Percentiles rank a stretch among this genome's conserved stretches.
These are phyloP conservation scores for Eurotiales sp. DNA, from an alignment of 2,329 filamentous ascomycete species.

Conservation along the genomic window DNA sequence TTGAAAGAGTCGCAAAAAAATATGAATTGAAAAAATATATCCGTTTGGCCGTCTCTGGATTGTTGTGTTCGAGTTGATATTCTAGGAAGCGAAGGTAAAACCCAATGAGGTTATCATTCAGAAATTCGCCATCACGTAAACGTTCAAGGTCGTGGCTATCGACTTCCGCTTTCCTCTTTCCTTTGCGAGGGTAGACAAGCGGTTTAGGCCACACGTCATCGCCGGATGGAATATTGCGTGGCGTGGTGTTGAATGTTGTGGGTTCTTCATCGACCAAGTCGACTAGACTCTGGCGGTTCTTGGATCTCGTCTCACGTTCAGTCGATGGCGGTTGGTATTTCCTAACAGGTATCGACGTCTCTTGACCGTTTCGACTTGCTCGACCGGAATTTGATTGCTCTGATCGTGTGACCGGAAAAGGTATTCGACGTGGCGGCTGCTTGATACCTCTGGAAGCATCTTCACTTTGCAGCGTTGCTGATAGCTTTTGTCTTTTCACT, in stretches of 20 bases:
- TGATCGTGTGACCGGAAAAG: constrained; percentile 2
- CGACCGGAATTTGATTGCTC: constrained; percentile 7
- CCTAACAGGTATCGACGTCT: constrained; percentile 28
- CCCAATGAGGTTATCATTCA: constrained; percentile 89
- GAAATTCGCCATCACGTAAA: constrained; percentile 76
- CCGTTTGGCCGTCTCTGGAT: constrained; percentile 56
- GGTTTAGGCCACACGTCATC: constrained; percentile 25
- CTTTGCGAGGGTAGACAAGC: constrained; percentile 42
- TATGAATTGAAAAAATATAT: constrained; percentile 92
- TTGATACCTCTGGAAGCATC: constrained; percentile 13
- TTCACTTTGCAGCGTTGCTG: constrained; percentile 26
- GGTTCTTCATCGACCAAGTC: constrained; percentile 11
- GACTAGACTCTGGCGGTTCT: constrained; percentile 20
- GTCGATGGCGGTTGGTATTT: constrained; percentile 16
- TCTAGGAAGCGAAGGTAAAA: constrained; percentile 81
- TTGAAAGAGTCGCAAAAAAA: constrained; percentile 77
- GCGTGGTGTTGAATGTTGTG: constrained; percentile 6
- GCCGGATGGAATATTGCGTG: not conserved
- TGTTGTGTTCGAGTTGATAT: constrained; percentile 52
- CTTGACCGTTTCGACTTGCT: constrained; percentile 11
- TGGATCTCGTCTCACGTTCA: constrained; percentile 29
- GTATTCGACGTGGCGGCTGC: constrained; percentile 12
- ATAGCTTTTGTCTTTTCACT: constrained; percentile 28
- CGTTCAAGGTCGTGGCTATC: constrained; percentile 54
- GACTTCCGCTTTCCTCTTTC: constrained; percentile 46